Evolutionary conservation across 345 rosid genomes (phyloP).

Genomic region (Cardamine occulta): DNA sequence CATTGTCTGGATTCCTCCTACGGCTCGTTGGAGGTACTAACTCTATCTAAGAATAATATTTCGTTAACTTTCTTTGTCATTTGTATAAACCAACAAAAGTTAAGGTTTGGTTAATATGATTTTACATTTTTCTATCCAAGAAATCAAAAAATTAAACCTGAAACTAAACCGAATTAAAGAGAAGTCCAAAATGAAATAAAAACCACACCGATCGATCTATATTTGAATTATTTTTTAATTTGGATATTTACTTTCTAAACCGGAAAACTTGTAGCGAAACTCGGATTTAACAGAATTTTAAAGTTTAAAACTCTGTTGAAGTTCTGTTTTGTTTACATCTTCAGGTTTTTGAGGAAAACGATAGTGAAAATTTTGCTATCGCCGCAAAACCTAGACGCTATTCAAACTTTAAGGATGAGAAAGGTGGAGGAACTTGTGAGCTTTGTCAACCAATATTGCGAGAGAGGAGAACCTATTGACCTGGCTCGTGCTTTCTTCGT

Average conservation of each 20-base stretch:
- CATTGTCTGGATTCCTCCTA: slow-evolving; percentile 25
- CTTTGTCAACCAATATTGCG: slow-evolving; percentile 37
- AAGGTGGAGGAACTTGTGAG: slow-evolving; percentile 39
- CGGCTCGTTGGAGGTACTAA: slow-evolving; percentile 45
- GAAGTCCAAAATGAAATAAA: not conserved
- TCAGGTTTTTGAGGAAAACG: slow-evolving; percentile 36
- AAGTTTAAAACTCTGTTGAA: not conserved
- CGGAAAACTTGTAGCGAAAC: not conserved
- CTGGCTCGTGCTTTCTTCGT: slow-evolving; percentile 50
- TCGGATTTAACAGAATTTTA: not conserved
- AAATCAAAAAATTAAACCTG: not conserved
- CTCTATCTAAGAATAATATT: not conserved
- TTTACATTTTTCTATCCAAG: not conserved
- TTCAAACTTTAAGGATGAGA: slow-evolving; percentile 27
- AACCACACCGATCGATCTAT: not conserved
- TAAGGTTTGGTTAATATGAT: not conserved
- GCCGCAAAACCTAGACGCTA: slow-evolving; percentile 15
- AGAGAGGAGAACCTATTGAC: slow-evolving; percentile 43
- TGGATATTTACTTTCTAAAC: not conserved
- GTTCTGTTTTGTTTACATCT: not conserved
- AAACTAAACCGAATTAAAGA: not conserved
- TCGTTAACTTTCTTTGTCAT: not conserved
- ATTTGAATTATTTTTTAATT: not conserved
- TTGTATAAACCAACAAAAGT: too few species aligned
- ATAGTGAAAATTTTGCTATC: slow-evolving; percentile 14